Evolutionary conservation across 441 rosid genomes (phyloP), one percentile per base, ranked within the genome.

Genomic region (Theobroma grandiflorum): DNA sequence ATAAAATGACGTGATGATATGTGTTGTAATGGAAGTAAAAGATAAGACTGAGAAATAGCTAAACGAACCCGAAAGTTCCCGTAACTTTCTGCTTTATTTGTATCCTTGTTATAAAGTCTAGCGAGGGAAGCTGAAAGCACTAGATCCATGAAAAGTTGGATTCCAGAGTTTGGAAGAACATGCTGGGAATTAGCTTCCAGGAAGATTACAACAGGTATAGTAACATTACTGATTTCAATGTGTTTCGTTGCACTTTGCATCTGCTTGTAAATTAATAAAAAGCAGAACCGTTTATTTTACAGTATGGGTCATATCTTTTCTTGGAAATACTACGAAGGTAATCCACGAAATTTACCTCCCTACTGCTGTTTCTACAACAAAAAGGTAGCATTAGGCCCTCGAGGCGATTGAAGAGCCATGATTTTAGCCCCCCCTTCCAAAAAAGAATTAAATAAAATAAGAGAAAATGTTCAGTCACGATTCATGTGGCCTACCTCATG

Each of bases 1-100:
- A 33, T 40, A 57, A 66, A 59, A 8, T 14, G 69, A 66, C 61
- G 43, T 53, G 62, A 64, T 14, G 4, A 0, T 7, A 16, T 15
- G 6, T 22, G 20, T 57, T 8, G 20, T 11, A 57, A 20, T 1
- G 6, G 6, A 1, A 6, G 7, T 2, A n/a, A 57, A 57, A n/a
- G 12, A 35, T 37, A 57, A 43, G 3, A 79, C 4, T 57, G 12
- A 38, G 62, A 35, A 50, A 72, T 35, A 18, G 10, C 9, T 16
- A 22, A 38, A 16, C 15, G n/a, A 31, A 3, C 49, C 45, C 49
- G 50, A 80, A 80, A 64, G 58, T 80, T 72, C 68, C 70, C 6
- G 26, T 57, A 57, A 22, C 31, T 67, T 66, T 74, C 49, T 73
- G 47, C 64, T 20, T 42, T 57, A 0, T 66, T 31, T 62, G 38